These are phyloP conservation scores for Kurtzmaniella natalensis DNA, from an alignment of 1,139 yeast genomes.

Conservation along the genomic window DNA sequence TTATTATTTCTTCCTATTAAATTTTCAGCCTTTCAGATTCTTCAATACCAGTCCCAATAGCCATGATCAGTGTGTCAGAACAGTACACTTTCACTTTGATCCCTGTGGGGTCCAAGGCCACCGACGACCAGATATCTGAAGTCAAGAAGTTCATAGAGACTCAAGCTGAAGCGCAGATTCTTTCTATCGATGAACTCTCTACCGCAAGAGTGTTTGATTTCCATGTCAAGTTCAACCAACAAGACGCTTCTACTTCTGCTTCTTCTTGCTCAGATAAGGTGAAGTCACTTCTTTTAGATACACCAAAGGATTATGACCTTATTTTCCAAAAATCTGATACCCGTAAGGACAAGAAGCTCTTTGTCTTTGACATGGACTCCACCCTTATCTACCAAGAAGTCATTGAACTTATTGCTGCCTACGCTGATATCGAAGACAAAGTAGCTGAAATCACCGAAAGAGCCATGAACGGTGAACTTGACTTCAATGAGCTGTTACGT, in stretches of 20 bases:
- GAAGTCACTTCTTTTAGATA: conserved; percentile 5
- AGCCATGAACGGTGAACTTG: conserved; percentile 97
- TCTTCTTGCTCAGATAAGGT: conserved; percentile 8
- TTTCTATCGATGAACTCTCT: conserved; percentile 8
- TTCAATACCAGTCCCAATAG: no score
- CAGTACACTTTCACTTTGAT: conserved; percentile 9
- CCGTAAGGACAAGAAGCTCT: conserved; percentile 55
- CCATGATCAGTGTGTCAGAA: conserved; percentile 2
- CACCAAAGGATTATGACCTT: conserved; percentile 21
- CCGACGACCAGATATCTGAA: conserved; percentile 1
- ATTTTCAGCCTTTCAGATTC: no score
- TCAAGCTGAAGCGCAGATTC: conserved; percentile 4
- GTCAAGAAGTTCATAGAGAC: conserved; percentile 9
- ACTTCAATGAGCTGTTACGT: conserved; percentile 75
- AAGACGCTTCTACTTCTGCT: conserved; percentile 1
- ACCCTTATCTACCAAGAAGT: conserved; percentile 95
- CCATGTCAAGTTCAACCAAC: conserved; percentile 8
- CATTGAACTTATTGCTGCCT: conserved; percentile 84
- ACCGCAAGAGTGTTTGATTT: conserved; percentile 13
- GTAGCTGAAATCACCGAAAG: conserved; percentile 69
- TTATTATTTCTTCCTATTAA: no score
- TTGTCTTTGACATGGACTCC: conserved; percentile 97
- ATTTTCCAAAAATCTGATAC: conserved; percentile 25
- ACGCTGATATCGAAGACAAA: conserved; percentile 29
- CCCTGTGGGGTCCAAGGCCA: conserved; percentile 3